Evolutionary conservation across 176 grass and related monocot species (phyloP), one percentile per base, ranked within the genome.

Genomic region (Oryza meridionalis): DNA sequence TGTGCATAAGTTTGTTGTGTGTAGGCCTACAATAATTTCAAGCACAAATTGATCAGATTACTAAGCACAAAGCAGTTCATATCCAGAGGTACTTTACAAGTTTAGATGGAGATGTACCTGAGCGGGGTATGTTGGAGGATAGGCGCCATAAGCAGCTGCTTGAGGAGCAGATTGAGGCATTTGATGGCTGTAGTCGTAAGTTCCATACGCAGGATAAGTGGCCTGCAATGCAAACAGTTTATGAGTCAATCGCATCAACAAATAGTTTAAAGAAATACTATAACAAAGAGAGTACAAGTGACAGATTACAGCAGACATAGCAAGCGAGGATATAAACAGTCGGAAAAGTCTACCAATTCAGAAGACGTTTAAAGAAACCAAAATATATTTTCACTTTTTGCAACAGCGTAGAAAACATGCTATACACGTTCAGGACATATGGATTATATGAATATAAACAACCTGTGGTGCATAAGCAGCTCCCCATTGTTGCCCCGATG

Each of bases 401-500:
- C 47, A 42, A 44, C 11, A 25, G 67, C 31, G 40, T 50, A 9
- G 12, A 14, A 16, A 82, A 49, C 21, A 13, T n/a, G 55, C 17
- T 44, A 67, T 33, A 31, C 24, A 4, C 9, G 14, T 58, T 84
- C 61, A 31, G 0, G 7, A 58, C 3, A 4, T 25, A n/a, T n/a
- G 14, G 70, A 67, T 45, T 79, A 75, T 11, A 84, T 9, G 29
- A 46, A 65, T 55, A 33, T 32, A 77, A 74, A 8, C 26, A 58
- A 94, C 93, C 88, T 94, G 93, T 8, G 72, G 88, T 75, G 93
- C 79, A 88, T 94, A 94, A 66, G 75, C 87, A 81, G 90, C 71
- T 31, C 74, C 88, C 93, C 93, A 94, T 78, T 91, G 90, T 37
- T 92, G 92, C 1, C 80, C 88, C 29, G 90, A 78, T 73, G 76